phyloP scores from a whole-genome alignment of 371 early-diverging fungal genomes.

The Saksenaea vasiformis region DNA sequence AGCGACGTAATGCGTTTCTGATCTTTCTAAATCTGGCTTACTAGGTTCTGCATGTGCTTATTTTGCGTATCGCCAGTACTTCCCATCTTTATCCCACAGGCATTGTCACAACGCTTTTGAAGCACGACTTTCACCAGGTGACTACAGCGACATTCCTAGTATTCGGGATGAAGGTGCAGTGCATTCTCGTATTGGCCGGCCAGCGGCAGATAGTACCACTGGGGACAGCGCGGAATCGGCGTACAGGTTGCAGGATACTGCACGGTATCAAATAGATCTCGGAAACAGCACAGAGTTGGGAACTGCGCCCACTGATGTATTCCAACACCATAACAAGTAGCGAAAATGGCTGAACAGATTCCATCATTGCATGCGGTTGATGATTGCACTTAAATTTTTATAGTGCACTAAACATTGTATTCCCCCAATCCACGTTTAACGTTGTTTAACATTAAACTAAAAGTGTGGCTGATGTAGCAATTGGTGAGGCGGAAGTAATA shows the following conservation, averaged over 20 bases:
- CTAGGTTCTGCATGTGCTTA: slow-evolving; percentile 58
- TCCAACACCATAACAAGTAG: not conserved
- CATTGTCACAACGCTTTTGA: not conserved
- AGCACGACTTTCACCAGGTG: not conserved
- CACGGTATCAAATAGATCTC: not conserved
- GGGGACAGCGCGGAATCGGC: not conserved
- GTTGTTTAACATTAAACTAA: too few relatives aligned
- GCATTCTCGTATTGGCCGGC: not conserved
- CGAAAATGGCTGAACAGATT: not conserved
- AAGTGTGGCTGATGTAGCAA: too few relatives aligned
- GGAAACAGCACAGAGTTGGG: not conserved
- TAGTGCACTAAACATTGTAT: too few relatives aligned
- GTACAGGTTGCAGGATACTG: not conserved
- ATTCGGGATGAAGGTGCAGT: not conserved
- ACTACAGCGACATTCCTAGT: not conserved
- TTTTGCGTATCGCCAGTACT: slow-evolving; percentile 74
- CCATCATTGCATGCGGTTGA: too few relatives aligned
- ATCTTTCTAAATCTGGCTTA: slow-evolving; percentile 5
- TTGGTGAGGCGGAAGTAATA: too few relatives aligned
- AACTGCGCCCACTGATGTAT: not conserved
- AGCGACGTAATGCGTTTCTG: not conserved
- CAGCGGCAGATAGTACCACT: not conserved
- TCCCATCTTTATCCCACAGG: slow-evolving; percentile 31
- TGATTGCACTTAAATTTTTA: too few relatives aligned
- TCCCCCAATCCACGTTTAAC: too few relatives aligned